These are phyloP conservation scores for Fusarium sarcochroum DNA, from an alignment of 2,329 filamentous ascomycete species.

Conservation along the genomic window DNA sequence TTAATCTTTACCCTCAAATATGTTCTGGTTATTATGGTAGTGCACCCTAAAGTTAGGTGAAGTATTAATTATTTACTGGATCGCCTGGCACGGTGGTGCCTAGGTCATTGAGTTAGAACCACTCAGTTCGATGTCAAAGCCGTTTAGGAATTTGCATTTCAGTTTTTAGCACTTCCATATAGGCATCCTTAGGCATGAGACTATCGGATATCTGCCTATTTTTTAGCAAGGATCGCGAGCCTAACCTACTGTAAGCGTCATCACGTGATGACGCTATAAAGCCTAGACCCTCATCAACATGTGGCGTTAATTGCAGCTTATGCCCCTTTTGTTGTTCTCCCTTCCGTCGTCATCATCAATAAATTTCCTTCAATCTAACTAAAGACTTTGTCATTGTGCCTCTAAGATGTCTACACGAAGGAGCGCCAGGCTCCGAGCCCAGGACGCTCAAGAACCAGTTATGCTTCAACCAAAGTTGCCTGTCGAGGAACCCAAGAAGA, in stretches of 20 bases:
- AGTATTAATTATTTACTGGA: too few species aligned
- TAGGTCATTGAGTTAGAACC: background rate
- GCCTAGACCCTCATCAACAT: background rate
- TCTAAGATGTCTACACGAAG: conserved; percentile 22
- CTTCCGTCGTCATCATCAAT: background rate
- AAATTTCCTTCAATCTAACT: background rate
- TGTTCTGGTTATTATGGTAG: too few species aligned
- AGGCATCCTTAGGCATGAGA: too few species aligned
- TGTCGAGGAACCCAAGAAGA: background rate
- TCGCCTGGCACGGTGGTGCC: background rate
- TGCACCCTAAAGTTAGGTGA: too few species aligned
- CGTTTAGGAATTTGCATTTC: too few species aligned
- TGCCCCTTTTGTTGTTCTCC: background rate
- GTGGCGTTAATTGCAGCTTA: background rate
- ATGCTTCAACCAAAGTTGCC: background rate
- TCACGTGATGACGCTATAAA: background rate
- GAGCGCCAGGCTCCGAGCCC: conserved; percentile 27
- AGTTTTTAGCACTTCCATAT: too few species aligned
- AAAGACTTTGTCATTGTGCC: too few species aligned
- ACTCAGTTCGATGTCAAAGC: background rate
- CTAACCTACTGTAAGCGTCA: background rate
- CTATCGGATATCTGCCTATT: too few species aligned
- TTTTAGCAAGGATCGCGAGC: too few species aligned
- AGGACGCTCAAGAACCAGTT: background rate
- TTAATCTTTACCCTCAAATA: too few species aligned